A percentile compares a stretch with the other conserved stretches of the same genome.
These are phyloP conservation scores for Primulina huaijiensis DNA, from an alignment of 257 asterid genomes.

Conservation along the genomic window DNA sequence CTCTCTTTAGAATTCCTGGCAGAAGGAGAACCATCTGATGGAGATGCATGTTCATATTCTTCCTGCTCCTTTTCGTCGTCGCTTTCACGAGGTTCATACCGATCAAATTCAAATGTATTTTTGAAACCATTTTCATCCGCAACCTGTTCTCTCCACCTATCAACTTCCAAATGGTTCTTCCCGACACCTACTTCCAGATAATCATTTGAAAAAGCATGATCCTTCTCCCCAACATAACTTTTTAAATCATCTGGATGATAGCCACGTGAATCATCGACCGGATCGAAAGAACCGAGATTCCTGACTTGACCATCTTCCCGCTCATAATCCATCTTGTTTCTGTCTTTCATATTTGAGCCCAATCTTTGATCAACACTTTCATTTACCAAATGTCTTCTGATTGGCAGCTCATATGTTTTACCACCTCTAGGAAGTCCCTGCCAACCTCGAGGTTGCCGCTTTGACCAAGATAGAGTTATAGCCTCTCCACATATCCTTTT, in stretches of 20 bases:
- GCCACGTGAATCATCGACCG: slow-evolving; percentile 28
- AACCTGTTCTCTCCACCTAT: slow-evolving; percentile 44
- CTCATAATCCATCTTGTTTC: slow-evolving; percentile 23
- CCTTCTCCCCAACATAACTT: slow-evolving; percentile 20
- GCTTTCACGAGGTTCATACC: slow-evolving; percentile 44
- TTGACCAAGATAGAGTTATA: slow-evolving; percentile 58
- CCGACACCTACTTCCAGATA: slow-evolving; percentile 24
- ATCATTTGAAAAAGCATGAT: slow-evolving; percentile 20
- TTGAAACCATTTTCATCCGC: slow-evolving; percentile 31
- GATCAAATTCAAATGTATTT: slow-evolving; percentile 44
- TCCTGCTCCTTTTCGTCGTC: slow-evolving; percentile 36
- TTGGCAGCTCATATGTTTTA: slow-evolving; percentile 28
- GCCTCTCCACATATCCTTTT: slow-evolving; percentile 58
- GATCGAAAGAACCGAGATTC: slow-evolving; percentile 29
- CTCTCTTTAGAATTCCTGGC: slow-evolving; percentile 28
- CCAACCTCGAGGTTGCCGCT: slow-evolving; percentile 44
- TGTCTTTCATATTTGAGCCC: slow-evolving; percentile 26
- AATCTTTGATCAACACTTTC: slow-evolving; percentile 27
- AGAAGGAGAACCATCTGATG: slow-evolving; percentile 21
- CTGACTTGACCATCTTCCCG: slow-evolving; percentile 24
- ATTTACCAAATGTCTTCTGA: slow-evolving; percentile 28
- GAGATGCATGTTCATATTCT: slow-evolving; percentile 20
- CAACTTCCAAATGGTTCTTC: slow-evolving; percentile 35
- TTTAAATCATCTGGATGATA: slow-evolving; percentile 21
- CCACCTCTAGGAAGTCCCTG: slow-evolving; percentile 36